Evolutionary conservation across 371 early-diverging fungal genomes (phyloP), one percentile per base, ranked within the genome.

Genomic region (Catenaria anguillulae): DNA sequence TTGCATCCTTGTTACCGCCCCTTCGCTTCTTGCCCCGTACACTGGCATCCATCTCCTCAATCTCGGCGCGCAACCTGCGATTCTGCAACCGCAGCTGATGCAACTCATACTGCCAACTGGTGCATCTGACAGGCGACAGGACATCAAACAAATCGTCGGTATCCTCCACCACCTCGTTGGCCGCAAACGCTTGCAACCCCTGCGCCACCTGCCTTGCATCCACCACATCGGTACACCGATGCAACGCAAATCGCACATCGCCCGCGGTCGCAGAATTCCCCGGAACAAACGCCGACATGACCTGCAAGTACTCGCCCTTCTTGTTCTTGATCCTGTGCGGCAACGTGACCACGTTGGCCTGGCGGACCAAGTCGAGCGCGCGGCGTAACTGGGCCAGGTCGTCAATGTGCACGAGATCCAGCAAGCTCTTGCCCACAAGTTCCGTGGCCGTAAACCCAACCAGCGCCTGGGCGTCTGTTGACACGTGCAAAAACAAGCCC

Each of bases 401-500:
- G 54, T 78, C 76, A 21, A 75, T 71, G 60, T 76, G 72, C 36
- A 84, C 65, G 10, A 78, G 36, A 23, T 84, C 81, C 65, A 79
- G 75, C 21, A 84, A 56, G 0, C 77, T 76, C 33, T 69, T 67
- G 2, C 82, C 84, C n/a, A 77, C 62, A 21, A 80, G 63, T 1
- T 77, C 76, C 19, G 66, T 64, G 10, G 77, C 71, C 19, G 68
- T 65, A n/a, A 67, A 71, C 15, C 81, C 82, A 0, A 79, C 46
- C 13, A 73, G 63, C 45, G 72, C 68, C 5, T 67, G 66, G 48
- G 75, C 74, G 19, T 69, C 68, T 60, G 69, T 66, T 34, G 77
- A 75, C 21, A 69, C 68, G 65, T 77, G 75, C 13, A 87, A 71
- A 34, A 80, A 64, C 23, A 84, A 50, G 0, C 85, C 87, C 63